Evolutionary conservation across 768 basidiomycete species (phyloP).

Genomic region (Galerina sulciceps): DNA sequence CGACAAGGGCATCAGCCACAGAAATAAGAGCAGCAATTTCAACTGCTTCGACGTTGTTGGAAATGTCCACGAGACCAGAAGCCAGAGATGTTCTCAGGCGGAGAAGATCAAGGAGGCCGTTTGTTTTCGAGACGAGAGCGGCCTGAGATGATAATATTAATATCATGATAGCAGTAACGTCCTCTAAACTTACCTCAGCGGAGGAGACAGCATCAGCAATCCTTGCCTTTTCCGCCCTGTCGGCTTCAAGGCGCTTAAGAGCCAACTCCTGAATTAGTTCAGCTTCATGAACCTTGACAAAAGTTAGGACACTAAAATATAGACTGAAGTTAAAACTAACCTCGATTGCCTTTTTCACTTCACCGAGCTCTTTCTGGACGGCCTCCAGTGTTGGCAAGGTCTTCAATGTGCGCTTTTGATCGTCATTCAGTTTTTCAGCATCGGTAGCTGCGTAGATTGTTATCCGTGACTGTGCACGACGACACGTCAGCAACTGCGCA

Average conservation of each 20-base stretch:
- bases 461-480: conserved; percentile 64
- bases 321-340: conserved; percentile 40
- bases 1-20: conserved; percentile 56
- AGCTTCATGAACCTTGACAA: conserved; percentile 60
- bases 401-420: conserved; percentile 78
- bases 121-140: conserved; percentile 43
- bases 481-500: not conserved
- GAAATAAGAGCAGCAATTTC: conserved; percentile 63
- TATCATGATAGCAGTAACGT: not conserved
- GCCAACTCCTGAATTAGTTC: conserved; percentile 62
- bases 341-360: conserved; percentile 85
- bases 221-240: conserved; percentile 58
- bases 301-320: conserved; percentile 9
- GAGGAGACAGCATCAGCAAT: conserved; percentile 58
- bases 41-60: conserved; percentile 43
- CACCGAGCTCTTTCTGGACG: conserved; percentile 79
- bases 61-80: conserved; percentile 45
- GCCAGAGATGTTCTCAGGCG: conserved; percentile 58
- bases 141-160: conserved; percentile 38
- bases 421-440: conserved; percentile 80
- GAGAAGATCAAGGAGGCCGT: conserved; percentile 60
- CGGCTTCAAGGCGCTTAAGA: conserved; percentile 56
- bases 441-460: conserved; percentile 70
- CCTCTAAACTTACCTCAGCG: conserved; percentile 52
- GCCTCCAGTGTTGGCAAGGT: conserved; percentile 79